A percentile compares a stretch with the other conserved stretches of the same genome.
Evolutionary conservation across 1,284 basidiomycete species (phyloP).

Genomic region (Flammula alnicola): DNA sequence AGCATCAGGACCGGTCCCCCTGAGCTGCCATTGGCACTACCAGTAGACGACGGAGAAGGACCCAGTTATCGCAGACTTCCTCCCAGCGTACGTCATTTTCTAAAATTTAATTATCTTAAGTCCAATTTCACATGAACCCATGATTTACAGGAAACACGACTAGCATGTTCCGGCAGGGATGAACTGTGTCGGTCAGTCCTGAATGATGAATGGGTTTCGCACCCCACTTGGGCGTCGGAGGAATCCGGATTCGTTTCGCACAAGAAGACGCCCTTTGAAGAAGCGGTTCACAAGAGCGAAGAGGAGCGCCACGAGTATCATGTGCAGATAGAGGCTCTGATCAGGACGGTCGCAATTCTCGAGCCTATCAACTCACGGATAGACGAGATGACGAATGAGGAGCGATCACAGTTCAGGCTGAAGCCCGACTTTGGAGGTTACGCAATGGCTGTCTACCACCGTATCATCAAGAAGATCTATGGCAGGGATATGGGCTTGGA

Average conservation of each 20-base stretch:
- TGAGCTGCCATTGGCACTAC: conserved; percentile 69
- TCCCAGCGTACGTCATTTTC: conserved; percentile 67
- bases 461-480: conserved; percentile 95
- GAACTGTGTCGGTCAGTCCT: conserved; percentile 96
- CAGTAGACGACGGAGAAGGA: conserved; percentile 75
- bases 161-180: conserved; percentile 95
- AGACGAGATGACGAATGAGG: conserved; percentile 89
- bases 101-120: conserved; percentile 7
- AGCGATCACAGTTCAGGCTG: conserved; percentile 83
- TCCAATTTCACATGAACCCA: conserved; percentile 11
- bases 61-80: conserved; percentile 95
- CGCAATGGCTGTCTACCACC: conserved; percentile 89
- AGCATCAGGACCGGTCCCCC: conserved; percentile 73
- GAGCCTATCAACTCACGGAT: conserved; percentile 91
- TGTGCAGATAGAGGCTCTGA: conserved; percentile 92
- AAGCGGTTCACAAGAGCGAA: conserved; percentile 94
- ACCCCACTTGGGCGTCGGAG: conserved; percentile 98
- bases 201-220: conserved; percentile 96
- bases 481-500: conserved; percentile 84
- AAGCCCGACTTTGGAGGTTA: conserved; percentile 90
- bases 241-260: conserved; percentile 93
- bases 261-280: conserved; percentile 98
- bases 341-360: conserved; percentile 90
- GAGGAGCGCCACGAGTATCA: conserved; percentile 99
- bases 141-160: conserved; percentile 74